Conservation (phyloP, 108 stramenopile species). For the Cyclotella kingstonii region DNA sequence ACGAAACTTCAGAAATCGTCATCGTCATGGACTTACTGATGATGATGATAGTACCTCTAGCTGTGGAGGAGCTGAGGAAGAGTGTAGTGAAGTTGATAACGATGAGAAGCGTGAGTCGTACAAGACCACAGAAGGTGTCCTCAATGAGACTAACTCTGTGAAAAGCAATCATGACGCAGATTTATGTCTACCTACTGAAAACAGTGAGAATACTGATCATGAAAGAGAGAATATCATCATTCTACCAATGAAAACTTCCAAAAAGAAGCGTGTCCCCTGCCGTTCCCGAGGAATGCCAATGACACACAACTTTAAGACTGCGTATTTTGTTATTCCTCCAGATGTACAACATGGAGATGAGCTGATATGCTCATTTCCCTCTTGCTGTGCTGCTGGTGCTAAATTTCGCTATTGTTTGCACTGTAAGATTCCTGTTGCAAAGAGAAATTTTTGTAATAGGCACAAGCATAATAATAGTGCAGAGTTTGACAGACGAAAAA, state of each 20-base stretch:
- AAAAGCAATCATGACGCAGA: background rate
- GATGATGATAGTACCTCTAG: conserved; percentile 10
- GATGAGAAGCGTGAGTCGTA: background rate
- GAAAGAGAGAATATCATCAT: conserved; percentile 30
- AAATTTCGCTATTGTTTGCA: conserved; percentile 78
- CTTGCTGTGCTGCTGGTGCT: conserved; percentile 73
- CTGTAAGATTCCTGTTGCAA: conserved; percentile 79
- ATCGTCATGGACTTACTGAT: conserved; percentile 57
- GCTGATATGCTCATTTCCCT: conserved; percentile 73
- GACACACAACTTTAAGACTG: conserved; percentile 86
- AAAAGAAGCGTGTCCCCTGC: conserved; percentile 65
- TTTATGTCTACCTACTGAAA: conserved; percentile 4
- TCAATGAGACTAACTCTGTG: background rate
- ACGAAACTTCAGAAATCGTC: conserved; percentile 72
- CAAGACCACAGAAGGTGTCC: background rate
- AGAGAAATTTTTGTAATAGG: conserved; percentile 76
- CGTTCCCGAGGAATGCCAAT: conserved; percentile 84
- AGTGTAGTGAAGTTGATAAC: conserved; percentile 5
- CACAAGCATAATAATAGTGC: conserved; percentile 64
- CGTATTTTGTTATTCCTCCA: conserved; percentile 83
- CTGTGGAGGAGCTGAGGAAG: conserved; percentile 20
- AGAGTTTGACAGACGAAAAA: background rate
- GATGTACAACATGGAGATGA: conserved; percentile 83
- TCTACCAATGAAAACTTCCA: conserved; percentile 27
- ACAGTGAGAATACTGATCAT: conserved; percentile 11